Percentiles rank a stretch among this genome's conserved stretches.
Conservation (phyloP, 257 asterid genomes). For the Solanum medicagineum region DNA sequence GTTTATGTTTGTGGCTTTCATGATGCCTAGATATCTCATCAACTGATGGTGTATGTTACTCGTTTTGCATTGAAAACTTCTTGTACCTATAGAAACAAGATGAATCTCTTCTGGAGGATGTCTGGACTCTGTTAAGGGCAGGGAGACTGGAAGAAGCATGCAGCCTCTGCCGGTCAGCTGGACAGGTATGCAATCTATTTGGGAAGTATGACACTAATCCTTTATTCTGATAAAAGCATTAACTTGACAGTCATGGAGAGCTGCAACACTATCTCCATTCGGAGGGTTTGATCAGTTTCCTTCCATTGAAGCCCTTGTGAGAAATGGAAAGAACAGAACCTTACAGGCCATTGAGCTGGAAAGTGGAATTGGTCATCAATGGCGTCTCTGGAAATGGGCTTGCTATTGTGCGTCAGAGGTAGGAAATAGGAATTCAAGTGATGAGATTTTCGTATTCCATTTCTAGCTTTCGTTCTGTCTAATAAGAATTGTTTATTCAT, state of each 20-base stretch:
- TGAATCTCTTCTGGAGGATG: constrained; percentile 94
- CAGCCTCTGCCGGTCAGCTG: constrained; percentile 83
- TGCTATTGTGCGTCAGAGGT: constrained; percentile 97
- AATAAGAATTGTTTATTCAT: neutral
- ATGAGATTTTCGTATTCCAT: neutral
- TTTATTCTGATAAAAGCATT: neutral
- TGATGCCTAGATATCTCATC: neutral
- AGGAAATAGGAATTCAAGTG: constrained; percentile 9
- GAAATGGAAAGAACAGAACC: constrained; percentile 73
- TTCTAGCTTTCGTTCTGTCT: neutral
- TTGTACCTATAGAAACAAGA: constrained; percentile 67
- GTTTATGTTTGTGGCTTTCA: neutral
- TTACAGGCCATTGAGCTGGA: constrained; percentile 91
- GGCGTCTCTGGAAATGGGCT: constrained; percentile 99
- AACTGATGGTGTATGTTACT: neutral
- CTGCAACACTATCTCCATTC: constrained; percentile 82
- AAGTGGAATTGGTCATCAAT: constrained; percentile 87
- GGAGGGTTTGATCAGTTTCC: constrained; percentile 64
- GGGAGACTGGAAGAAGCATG: constrained; percentile 96
- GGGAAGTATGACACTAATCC: constrained; percentile 5
- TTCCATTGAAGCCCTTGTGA: constrained; percentile 63
- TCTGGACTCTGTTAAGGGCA: constrained; percentile 85
- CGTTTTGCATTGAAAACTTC: neutral
- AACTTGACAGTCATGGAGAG: constrained; percentile 86
- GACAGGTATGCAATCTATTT: constrained; percentile 55